Percentiles rank a stretch among this genome's conserved stretches.
Evolutionary conservation across 1,284 basidiomycete species (phyloP).

Genomic region (Mycena citricolor): DNA sequence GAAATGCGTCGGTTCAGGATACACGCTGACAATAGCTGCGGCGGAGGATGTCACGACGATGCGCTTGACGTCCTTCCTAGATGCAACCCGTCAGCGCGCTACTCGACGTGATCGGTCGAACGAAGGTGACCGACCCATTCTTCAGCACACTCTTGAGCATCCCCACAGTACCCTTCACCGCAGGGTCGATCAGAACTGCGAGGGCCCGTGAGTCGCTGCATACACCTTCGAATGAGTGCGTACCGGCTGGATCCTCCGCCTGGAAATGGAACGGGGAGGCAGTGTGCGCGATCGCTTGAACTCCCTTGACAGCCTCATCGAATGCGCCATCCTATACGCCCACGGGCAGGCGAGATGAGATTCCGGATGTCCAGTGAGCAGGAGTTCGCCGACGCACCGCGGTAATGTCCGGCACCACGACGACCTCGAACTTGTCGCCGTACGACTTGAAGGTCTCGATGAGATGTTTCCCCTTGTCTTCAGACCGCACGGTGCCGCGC

Average conservation of each 20-base stretch:
- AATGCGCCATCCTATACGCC: slow-evolving; percentile 51
- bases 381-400: slow-evolving; percentile 32
- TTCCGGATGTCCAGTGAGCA: not conserved
- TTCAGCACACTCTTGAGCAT: slow-evolving; percentile 38
- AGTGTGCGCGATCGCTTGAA: slow-evolving; percentile 56
- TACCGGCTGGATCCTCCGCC: slow-evolving; percentile 40
- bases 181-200: slow-evolving; percentile 40
- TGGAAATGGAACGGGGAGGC: slow-evolving; percentile 46
- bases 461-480: slow-evolving; percentile 51
- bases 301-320: slow-evolving; percentile 63
- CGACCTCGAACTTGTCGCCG: slow-evolving; percentile 47
- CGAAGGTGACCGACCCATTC: slow-evolving; percentile 31
- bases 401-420: slow-evolving; percentile 55
- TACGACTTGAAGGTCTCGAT: slow-evolving; percentile 44
- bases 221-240: not conserved
- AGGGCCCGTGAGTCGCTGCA: not conserved
- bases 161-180: slow-evolving; percentile 42
- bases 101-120: no score
- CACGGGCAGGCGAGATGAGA: no score
- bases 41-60: slow-evolving; percentile 67
- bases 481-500: slow-evolving; percentile 54
- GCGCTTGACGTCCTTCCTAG: slow-evolving; percentile 63
- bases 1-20: slow-evolving; percentile 29
- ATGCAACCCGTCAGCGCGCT: no score
- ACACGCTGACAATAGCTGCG: slow-evolving; percentile 25